Conservation (phyloP, 2,329 filamentous ascomycete genomes). For the Paraconiothyrium brasiliense region DNA sequence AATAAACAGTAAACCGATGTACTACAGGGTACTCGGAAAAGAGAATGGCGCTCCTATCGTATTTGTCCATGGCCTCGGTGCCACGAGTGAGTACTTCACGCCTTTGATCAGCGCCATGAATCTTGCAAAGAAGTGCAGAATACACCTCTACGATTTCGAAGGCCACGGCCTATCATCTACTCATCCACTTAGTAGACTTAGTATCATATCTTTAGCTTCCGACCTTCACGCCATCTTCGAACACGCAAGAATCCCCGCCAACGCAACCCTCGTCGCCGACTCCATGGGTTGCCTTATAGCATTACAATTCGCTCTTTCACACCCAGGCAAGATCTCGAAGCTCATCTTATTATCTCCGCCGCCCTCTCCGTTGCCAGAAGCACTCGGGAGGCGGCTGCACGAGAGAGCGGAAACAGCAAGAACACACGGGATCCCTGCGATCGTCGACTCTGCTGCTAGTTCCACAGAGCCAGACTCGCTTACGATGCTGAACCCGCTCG, state of each 20-base stretch:
- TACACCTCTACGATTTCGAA: slow-evolving; percentile 64
- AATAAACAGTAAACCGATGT: slow-evolving; percentile 54
- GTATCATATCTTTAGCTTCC: slow-evolving; percentile 55
- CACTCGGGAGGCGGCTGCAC: slow-evolving; percentile 39
- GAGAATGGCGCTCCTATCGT: slow-evolving; percentile 48
- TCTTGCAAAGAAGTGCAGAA: slow-evolving; percentile 40
- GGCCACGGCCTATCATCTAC: slow-evolving; percentile 66
- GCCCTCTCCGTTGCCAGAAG: slow-evolving; percentile 55
- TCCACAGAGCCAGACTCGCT: slow-evolving; percentile 49
- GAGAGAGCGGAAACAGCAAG: slow-evolving; percentile 55
- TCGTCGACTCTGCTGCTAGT: slow-evolving; percentile 51
- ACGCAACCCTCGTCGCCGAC: slow-evolving; percentile 60
- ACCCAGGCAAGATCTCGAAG: slow-evolving; percentile 54
- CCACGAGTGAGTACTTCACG: slow-evolving; percentile 55
- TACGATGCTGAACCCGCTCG: slow-evolving; percentile 55
- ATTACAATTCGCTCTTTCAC: slow-evolving; percentile 51
- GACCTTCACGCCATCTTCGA: slow-evolving; percentile 56
- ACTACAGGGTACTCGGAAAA: slow-evolving; percentile 47
- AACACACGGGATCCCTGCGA: slow-evolving; percentile 55
- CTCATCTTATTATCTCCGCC: slow-evolving; percentile 61
- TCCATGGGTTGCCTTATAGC: slow-evolving; percentile 63
- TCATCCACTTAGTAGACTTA: slow-evolving; percentile 55
- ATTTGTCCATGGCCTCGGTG: slow-evolving; percentile 67
- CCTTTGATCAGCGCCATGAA: slow-evolving; percentile 55
- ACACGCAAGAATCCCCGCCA: slow-evolving; percentile 38